Evolutionary conservation across 1,284 basidiomycete species (phyloP), one percentile per base, ranked within the genome.

Genomic region (Tremellales sp.): DNA sequence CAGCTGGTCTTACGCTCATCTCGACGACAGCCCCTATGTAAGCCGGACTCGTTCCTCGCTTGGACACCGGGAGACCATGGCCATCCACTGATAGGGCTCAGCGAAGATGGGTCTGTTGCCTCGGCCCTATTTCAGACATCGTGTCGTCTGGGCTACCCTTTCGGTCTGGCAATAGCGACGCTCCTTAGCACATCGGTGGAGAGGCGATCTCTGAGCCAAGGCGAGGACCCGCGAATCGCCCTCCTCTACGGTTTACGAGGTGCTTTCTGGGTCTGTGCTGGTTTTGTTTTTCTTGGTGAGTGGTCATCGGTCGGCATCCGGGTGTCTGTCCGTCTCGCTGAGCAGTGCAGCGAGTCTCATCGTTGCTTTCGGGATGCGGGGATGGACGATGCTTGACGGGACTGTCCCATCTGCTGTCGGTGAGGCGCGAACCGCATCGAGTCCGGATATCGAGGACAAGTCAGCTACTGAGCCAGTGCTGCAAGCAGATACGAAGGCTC

Each of bases 211-310:
- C 7, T 40, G 3, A 11, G 21, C 4, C 13, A n/a, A 13, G 39
- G 23, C 5, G 35, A 10, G 37, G 27, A 15, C 10, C 22, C 3
- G 13, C 25, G 42, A 17, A 24, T 22, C 6, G 48, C 52, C 7
- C 22, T 40, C 4, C 26, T 48, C 15, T 19, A 33, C 22, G 51
- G 54, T 7, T 36, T 56, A 6, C n/a, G 41, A 40, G 51, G 44
- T 5, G 51, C 43, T 1, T 52, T 56, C 22, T 56, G 54, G 54
- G 27, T 42, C 33, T 49, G 45, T 24, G 25, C 46, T n/a, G n/a
- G n/a, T n/a, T n/a, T n/a, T n/a, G n/a, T n/a, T n/a, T n/a, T n/a
- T n/a, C n/a, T n/a, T n/a, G n/a, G n/a, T n/a, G n/a, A n/a, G n/a
- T n/a, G n/a, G n/a, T n/a, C n/a, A n/a, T n/a, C n/a, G n/a, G n/a